Evolutionary conservation across 2,329 filamentous ascomycete genomes (phyloP).

Genomic region (Stagonosporopsis vannaccii): DNA sequence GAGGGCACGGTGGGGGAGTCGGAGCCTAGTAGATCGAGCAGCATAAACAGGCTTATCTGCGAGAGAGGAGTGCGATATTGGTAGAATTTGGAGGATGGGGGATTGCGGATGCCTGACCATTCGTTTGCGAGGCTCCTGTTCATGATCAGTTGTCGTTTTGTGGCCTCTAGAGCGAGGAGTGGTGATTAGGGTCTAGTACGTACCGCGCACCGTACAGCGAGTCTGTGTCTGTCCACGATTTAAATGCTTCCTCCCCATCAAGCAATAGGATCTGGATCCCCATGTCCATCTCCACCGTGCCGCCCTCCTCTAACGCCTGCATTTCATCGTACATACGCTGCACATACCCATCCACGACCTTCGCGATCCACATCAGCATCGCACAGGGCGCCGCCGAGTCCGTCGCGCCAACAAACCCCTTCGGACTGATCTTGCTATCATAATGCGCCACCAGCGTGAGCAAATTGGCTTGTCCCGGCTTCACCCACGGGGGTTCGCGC

Average conservation of each 20-base stretch:
- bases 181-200: conserved; percentile 16
- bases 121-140: conserved; percentile 72
- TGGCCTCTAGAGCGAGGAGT: not conserved
- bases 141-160: not conserved
- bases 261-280: conserved; percentile 89
- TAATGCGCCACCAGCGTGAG: conserved; percentile 93
- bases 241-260: conserved; percentile 94
- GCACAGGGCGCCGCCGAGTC: conserved; percentile 96
- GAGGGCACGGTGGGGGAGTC: conserved; percentile 75
- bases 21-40: conserved; percentile 87
- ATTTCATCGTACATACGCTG: conserved; percentile 82
- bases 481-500: conserved; percentile 84
- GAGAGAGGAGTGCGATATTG: conserved; percentile 75
- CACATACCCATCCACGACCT: conserved; percentile 79
- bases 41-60: conserved; percentile 85
- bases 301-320: conserved; percentile 61
- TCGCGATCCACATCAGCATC: conserved; percentile 86
- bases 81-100: conserved; percentile 68
- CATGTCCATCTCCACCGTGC: conserved; percentile 72
- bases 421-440: conserved; percentile 80
- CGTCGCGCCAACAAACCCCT: conserved; percentile 90
- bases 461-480: conserved; percentile 75
- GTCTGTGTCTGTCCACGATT: conserved; percentile 78
- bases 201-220: conserved; percentile 88
- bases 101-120: conserved; percentile 77